Evolutionary conservation across 2,329 filamentous ascomycete species (phyloP).

Genomic region (Penicillium fuscoglaucum): DNA sequence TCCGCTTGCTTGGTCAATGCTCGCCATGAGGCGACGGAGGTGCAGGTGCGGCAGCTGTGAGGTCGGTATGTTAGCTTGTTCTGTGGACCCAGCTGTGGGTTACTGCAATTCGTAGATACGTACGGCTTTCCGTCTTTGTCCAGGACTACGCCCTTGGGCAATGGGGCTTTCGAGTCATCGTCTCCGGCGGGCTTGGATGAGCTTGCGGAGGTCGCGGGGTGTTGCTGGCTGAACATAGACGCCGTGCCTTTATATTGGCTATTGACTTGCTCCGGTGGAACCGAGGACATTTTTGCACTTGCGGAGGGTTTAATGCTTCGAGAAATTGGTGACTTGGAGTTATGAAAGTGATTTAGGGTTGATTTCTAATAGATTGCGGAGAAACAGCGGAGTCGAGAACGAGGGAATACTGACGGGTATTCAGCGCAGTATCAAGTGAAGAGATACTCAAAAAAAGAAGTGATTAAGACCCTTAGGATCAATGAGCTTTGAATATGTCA

Average conservation of each 20-base stretch:
- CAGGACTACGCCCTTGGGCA: conserved; percentile 51
- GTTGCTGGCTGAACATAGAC: conserved; percentile 18
- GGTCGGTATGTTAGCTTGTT: neutral
- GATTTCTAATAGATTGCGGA: conserved; percentile 25
- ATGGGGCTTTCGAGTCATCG: conserved; percentile 29
- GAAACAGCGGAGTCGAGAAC: conserved; percentile 6
- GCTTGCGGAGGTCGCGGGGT: conserved; percentile 10
- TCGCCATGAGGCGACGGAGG: conserved; percentile 49
- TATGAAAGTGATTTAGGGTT: neutral
- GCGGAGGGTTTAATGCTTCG: neutral
- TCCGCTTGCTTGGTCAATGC: conserved; percentile 45
- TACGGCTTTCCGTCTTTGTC: conserved; percentile 54
- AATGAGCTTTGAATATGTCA: neutral
- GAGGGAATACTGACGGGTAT: neutral
- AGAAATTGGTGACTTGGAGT: neutral
- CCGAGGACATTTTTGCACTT: conserved; percentile 17
- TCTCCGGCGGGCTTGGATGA: conserved; percentile 26
- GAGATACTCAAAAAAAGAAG: neutral
- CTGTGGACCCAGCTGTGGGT: neutral
- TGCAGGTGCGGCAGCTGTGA: conserved; percentile 50
- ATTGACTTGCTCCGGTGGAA: conserved; percentile 26
- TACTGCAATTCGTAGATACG: conserved; percentile 16
- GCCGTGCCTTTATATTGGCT: conserved; percentile 13
- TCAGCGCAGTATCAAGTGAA: neutral
- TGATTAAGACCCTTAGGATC: neutral